Percentiles rank a stretch among this genome's conserved stretches.
Evolutionary conservation across 306 rosid species (phyloP).

Genomic region (Inga laurina): DNA sequence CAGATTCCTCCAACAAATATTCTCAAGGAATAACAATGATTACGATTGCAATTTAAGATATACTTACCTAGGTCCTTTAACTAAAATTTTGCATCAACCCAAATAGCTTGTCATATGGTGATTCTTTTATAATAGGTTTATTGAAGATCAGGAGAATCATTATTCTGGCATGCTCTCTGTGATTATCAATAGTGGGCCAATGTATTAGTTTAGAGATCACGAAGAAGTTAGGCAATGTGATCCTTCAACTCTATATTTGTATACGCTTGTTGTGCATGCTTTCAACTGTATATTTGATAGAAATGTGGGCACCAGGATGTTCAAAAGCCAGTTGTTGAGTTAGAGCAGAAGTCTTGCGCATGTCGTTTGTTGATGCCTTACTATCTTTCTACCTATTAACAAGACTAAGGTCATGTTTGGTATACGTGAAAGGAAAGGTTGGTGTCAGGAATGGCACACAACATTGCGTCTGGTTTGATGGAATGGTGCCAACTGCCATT

Average conservation of each 20-base stretch:
- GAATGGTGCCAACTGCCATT: no score
- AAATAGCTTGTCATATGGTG: neutral
- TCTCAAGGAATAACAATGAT: neutral
- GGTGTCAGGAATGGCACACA: no score
- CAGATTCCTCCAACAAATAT: neutral
- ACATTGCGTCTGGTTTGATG: no score
- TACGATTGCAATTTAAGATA: neutral
- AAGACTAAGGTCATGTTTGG: neutral
- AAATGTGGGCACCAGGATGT: neutral
- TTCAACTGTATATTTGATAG: neutral
- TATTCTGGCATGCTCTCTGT: neutral
- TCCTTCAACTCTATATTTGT: neutral
- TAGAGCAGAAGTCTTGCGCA: neutral
- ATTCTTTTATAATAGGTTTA: neutral
- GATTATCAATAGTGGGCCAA: neutral
- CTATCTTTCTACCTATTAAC: neutral
- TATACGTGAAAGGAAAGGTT: no score
- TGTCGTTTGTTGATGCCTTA: neutral
- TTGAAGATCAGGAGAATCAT: neutral
- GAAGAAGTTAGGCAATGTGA: neutral
- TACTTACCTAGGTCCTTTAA: neutral
- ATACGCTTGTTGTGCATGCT: neutral
- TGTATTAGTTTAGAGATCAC: neutral
- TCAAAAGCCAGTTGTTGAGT: neutral
- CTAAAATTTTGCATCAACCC: neutral